Conservation (phyloP, 805 yeast genomes). For the Grigorovia humatica region DNA sequence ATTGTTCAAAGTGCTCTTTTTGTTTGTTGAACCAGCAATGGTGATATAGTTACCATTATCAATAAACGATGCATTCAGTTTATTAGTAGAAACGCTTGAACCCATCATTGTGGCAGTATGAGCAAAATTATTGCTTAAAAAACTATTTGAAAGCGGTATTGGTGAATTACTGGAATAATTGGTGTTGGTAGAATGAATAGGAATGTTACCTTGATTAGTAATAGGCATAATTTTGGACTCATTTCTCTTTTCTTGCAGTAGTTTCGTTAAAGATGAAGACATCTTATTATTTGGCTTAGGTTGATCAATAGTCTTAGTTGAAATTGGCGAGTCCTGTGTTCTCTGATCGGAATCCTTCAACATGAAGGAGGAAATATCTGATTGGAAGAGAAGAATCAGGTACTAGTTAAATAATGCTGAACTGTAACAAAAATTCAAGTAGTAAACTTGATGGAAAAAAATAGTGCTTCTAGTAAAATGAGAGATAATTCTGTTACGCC, state of each 20-base stretch:
- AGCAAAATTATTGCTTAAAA: constrained; percentile 27
- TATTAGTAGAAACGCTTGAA: constrained; percentile 12
- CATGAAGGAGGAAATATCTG: background rate
- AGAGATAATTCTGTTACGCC: too few species aligned
- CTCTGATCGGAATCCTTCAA: background rate
- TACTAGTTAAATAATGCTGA: background rate
- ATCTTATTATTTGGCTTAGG: background rate
- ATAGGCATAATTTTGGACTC: constrained; percentile 4
- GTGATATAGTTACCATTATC: constrained; percentile 6
- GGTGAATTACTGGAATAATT: background rate
- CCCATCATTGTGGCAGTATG: constrained; percentile 27
- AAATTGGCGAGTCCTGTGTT: background rate
- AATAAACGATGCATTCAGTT: constrained; percentile 17
- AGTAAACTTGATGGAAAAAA: background rate
- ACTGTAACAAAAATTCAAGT: background rate
- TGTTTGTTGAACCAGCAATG: background rate
- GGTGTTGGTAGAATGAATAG: background rate
- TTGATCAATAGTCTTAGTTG: background rate
- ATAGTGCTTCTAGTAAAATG: too few species aligned
- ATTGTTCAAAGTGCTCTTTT: background rate
- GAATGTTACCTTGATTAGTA: background rate
- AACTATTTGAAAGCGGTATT: constrained; percentile 15
- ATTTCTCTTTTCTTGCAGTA: constrained; percentile 26
- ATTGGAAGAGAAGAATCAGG: background rate
- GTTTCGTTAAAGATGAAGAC: constrained; percentile 24